Evolutionary conservation across 805 yeast species (phyloP), one percentile per base, ranked within the genome.

Genomic region (Candida orba): DNA sequence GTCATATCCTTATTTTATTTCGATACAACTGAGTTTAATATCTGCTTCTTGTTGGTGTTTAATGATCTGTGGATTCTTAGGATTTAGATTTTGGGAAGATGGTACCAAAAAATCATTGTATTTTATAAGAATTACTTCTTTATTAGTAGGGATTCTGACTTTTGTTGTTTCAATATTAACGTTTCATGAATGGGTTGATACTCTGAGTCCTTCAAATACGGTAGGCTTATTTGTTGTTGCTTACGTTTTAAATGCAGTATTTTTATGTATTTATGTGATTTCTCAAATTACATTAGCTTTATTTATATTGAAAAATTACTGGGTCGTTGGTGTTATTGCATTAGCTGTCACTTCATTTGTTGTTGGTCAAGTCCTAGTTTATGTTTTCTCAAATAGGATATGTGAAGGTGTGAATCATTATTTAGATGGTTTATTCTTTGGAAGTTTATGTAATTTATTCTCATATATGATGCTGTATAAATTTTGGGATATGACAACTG

Each of bases 401-500:
- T 91, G 99, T 64, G 65, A 67, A 31, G 73, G 79, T 18, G 76
- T 84, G 38, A 77, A 81, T 33, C 99, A 93, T 64, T 93, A 91
- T 60, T 72, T 88, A 20, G 99, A 91, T 58, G 98, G 98, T 1
- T 63, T 88, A 27, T 83, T 91, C 57, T 87, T 90, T 57, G 93
- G 88, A 29, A 76, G 93, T 23, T 56, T 88, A 31, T 77, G 95
- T 58, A 87, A 87, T 59, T 59, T 88, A 40, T 84, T 88, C 56
- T 75, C 95, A 4, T 67, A 84, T 43, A 89, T 93, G 95, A 91
- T 93, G 98, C 72, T 91, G 41, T 91, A 89, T 70, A 90, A 93
- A 65, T 87, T 80, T 53, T 91, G 98, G 96, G 97, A 90, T 58
- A 88, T 90, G 75, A 82, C 91, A 41, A 93, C 98, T 12, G 79